These are phyloP conservation scores for Apiospora phragmitis DNA, from an alignment of 2,329 filamentous ascomycete species.

Conservation along the genomic window DNA sequence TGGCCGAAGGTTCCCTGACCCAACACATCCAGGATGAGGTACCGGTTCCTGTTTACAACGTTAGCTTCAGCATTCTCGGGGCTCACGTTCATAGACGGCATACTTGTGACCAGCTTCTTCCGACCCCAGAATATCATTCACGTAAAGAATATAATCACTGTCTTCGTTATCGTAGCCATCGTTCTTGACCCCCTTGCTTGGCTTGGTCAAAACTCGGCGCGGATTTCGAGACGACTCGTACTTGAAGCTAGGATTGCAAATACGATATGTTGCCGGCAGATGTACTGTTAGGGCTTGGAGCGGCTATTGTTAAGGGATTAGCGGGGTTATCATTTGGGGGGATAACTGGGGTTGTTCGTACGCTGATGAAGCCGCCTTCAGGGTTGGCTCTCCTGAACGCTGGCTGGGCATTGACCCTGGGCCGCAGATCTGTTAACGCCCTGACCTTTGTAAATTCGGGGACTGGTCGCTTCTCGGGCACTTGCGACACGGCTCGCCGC, in stretches of 20 bases:
- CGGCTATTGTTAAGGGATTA: slow-evolving; percentile 56
- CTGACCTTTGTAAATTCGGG: slow-evolving; percentile 85
- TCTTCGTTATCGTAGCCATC: slow-evolving; percentile 99
- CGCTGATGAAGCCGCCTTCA: slow-evolving; percentile 96
- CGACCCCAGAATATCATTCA: slow-evolving; percentile 96
- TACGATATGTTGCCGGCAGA: slow-evolving; percentile 91
- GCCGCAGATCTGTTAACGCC: slow-evolving; percentile 71
- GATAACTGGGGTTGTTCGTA: slow-evolving; percentile 46
- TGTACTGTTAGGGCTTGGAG: slow-evolving; percentile 94
- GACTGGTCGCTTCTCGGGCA: slow-evolving; percentile 65
- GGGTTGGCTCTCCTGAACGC: slow-evolving; percentile 91
- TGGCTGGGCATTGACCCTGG: slow-evolving; percentile 80
- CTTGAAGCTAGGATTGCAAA: slow-evolving; percentile 97
- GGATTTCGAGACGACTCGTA: slow-evolving; percentile 98
- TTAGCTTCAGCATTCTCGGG: neutral
- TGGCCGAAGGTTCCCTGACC: slow-evolving; percentile 98
- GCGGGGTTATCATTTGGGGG: neutral
- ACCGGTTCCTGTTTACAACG: slow-evolving; percentile 68
- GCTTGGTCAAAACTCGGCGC: slow-evolving; percentile 92
- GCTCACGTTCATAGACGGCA: slow-evolving; percentile 27
- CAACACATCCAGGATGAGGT: slow-evolving; percentile 93
- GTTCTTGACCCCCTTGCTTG: slow-evolving; percentile 97
- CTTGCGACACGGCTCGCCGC: slow-evolving; percentile 50
- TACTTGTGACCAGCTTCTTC: slow-evolving; percentile 98
- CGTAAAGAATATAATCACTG: slow-evolving; percentile 98